Base-by-base conservation (phyloP, 2,329 filamentous ascomycete genomes). In the Colletotrichum brevisporum region DNA sequence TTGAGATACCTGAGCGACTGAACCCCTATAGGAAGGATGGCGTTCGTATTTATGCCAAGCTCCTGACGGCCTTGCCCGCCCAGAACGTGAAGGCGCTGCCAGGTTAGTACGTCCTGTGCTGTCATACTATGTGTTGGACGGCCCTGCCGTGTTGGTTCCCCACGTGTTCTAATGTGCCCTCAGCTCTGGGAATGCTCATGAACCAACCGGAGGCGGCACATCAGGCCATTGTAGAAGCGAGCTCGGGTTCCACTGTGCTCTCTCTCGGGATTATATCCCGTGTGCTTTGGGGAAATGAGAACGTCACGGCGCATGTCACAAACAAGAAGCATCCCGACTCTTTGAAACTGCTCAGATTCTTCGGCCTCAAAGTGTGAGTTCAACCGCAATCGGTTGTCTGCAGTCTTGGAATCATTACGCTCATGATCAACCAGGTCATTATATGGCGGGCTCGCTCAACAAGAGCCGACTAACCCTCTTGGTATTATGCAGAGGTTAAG, bases 31-130 rank as follows among this genome's bases (percentile, higher is more conserved):
- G 83, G 56, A 71, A 82, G 21, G 84, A 90, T 83, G 86, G 86
- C 1, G 86, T 91, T 3, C 84, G 87, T 24, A 89, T 91, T 69
- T 90, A 89, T 70, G 89, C 89, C 41, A 90, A 90, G 77, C 87
- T 90, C 85, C 87, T 90, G 83, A 88, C 86, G 2, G 85, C 85
- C 80, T 86, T 87, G 69, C 88, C 89, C 1, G 86, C 88, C 13
- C 86, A 89, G 66, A 90, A 90, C 59, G 86, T 91, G 71, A 90
- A 91, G 74, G 84, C 86, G 18, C 83, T 90, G 78, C 89, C 89
- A 73, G 85, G 85, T 86, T 73, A 50, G 54, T 18, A 43, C 13
- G 5, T 8, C 47, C 4, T 50, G 10, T 18, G 9, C 21, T 2
- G 3, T 4, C n/a, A 1, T 12, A 6, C n/a, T 13, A 24, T 10